Evolutionary conservation across 2,329 filamentous ascomycete species (phyloP).

Genomic region (Pseudocercospora crystallina): DNA sequence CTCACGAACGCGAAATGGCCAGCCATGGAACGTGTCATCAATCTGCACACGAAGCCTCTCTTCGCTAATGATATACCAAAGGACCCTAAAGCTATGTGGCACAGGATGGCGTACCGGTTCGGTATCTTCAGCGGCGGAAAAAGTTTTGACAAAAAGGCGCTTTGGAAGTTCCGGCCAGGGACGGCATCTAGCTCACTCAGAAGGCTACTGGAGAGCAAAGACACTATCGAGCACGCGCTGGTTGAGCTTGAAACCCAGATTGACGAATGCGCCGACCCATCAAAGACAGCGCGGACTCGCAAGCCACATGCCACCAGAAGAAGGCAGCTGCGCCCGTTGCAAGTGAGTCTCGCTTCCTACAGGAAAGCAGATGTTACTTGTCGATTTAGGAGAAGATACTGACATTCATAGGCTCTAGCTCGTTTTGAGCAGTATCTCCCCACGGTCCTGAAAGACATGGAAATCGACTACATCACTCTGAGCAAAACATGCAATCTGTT

Average conservation of each 20-base stretch:
- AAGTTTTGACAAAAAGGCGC: neutral
- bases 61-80: constrained; percentile 6
- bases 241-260: constrained; percentile 5
- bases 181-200: neutral
- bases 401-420: neutral
- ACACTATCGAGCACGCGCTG: neutral
- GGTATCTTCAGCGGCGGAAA: neutral
- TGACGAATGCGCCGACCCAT: neutral
- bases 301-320: no score
- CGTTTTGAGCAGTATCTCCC: constrained; percentile 1
- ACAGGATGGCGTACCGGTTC: neutral
- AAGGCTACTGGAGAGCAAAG: neutral
- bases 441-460: constrained; percentile 1
- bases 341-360: no score
- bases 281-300: no score
- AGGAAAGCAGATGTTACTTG: no score
- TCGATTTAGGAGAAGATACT: no score
- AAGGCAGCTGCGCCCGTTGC: no score
- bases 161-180: constrained; percentile 1
- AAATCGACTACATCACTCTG: constrained; percentile 4
- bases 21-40: constrained; percentile 3
- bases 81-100: neutral
- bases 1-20: neutral
- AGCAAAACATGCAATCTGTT: constrained; percentile 5
- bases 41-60: neutral